Evolutionary conservation across 1,139 yeast species (phyloP).

Genomic region (Yarrowia galli): DNA sequence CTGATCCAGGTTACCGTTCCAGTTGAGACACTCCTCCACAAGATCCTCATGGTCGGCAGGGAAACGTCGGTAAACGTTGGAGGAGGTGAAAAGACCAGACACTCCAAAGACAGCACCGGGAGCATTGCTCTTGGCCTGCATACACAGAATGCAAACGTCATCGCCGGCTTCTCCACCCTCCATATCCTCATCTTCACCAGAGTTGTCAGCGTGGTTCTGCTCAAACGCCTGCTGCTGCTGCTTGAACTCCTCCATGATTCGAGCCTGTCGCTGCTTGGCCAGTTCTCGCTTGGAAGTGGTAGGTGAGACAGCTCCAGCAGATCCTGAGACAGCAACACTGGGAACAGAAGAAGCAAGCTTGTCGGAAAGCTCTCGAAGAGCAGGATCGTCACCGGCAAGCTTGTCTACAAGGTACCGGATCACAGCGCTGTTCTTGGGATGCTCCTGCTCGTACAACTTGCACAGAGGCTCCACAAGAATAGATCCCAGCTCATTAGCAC

Average conservation of each 20-base stretch:
- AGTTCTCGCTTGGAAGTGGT: conserved; percentile 58
- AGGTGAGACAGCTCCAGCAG: conserved; percentile 15
- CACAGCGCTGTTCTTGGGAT: conserved; percentile 9
- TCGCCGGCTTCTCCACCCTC: conserved; percentile 53
- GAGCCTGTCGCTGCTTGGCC: conserved; percentile 76
- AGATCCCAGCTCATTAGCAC: background rate
- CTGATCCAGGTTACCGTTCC: conserved; percentile 58
- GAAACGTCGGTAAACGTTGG: conserved; percentile 67
- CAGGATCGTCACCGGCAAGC: conserved; percentile 56
- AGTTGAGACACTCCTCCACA: conserved; percentile 70
- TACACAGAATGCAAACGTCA: conserved; percentile 81
- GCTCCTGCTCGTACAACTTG: conserved; percentile 23
- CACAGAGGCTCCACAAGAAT: conserved; percentile 40
- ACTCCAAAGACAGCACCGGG: conserved; percentile 74
- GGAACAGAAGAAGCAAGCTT: background rate
- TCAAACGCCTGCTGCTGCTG: conserved; percentile 79
- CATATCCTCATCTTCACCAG: conserved; percentile 50
- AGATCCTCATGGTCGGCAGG: conserved; percentile 72
- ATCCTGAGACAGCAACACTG: background rate
- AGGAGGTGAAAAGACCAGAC: conserved; percentile 64
- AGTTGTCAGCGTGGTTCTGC: conserved; percentile 54
- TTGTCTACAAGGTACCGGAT: conserved; percentile 22
- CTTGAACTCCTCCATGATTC: conserved; percentile 72
- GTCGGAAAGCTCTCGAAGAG: conserved; percentile 47
- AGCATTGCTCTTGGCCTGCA: conserved; percentile 63